Base-by-base conservation (phyloP, 768 basidiomycete genomes). In the Dentipellis sp. region DNA sequence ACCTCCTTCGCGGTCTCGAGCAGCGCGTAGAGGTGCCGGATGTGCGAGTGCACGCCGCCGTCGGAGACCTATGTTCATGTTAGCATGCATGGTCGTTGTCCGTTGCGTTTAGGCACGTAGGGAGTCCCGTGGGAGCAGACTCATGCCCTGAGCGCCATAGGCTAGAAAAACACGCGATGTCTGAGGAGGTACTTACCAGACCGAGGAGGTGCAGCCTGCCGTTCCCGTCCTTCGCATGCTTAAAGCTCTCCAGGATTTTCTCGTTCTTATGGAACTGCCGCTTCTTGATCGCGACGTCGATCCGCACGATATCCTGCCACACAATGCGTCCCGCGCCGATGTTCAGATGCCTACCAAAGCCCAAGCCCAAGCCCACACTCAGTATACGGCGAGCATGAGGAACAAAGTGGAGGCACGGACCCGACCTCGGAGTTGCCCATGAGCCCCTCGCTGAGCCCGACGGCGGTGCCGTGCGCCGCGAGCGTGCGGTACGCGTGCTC, bases 351-450 rank as follows among this genome's bases (percentile, higher is more conserved):
- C 93, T 95, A 58, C n/a, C 57, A 4, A 46, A 12, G 40, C 19
- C 22, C 9, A 22, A 29, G 58, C n/a, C 57, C 3, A 46, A 14
- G 40, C 19, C 21, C 11, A 21, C 6, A 3, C 29, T 21, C 47
- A 50, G 39, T 51, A 29, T 14, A 10, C 1, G 23, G 5, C n/a
- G 22, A 17, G 50, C 36, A 35, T 42, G 40, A 45, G 42, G 51
- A 53, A 55, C 56, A 48, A 40, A 6, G 6, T 3, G 29, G 29
- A 53, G 14, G 16, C 6, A 73, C 89, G 56, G 65, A 94, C 91
- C 94, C 94, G 60, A 97, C 94, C 73, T 97, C 94, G 2, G 94
- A 95, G 74, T 97, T 95, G 14, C 94, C 94, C 94, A 97, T 97
- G 54, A 97, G 80, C 0, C 94, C 94, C 46, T 97, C 94, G 64